Percentiles rank a stretch among this genome's conserved stretches.
Conservation (phyloP, 2,329 filamentous ascomycete species). For the Ustulina deusta region DNA sequence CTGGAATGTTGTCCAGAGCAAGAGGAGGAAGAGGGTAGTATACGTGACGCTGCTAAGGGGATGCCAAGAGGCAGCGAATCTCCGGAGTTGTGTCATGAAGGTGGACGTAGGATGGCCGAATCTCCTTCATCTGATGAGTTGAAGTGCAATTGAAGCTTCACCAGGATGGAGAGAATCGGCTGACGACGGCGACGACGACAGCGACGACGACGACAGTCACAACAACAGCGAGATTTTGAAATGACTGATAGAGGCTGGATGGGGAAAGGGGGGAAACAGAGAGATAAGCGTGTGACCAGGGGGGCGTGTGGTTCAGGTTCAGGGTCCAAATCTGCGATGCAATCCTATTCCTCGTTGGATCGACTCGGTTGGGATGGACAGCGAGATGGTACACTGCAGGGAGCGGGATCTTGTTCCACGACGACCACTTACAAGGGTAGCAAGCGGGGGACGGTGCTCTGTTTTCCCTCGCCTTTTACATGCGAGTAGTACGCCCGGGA, state of each 20-base stretch:
- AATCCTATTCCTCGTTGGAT: conserved; percentile 35
- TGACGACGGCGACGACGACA: conserved; percentile 27
- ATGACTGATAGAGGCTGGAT: conserved; percentile 32
- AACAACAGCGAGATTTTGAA: conserved; percentile 16
- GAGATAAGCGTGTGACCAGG: conserved; percentile 40
- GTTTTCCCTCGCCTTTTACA: not conserved
- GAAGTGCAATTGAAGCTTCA: conserved; percentile 33
- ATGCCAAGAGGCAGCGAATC: conserved; percentile 43
- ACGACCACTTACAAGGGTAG: conserved; percentile 8
- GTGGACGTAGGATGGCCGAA: conserved; percentile 21
- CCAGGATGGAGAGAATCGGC: conserved; percentile 30
- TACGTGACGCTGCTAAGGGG: conserved; percentile 42
- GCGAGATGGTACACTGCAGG: too few relatives aligned
- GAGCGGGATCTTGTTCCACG: conserved; percentile 31
- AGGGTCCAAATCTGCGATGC: conserved; percentile 39
- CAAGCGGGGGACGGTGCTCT: not conserved
- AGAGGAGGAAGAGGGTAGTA: conserved; percentile 39
- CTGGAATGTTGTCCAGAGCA: conserved; percentile 39
- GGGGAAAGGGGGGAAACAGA: conserved; percentile 34
- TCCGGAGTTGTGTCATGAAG: conserved; percentile 45
- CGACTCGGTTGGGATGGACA: conserved; percentile 27
- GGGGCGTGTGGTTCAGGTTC: conserved; percentile 40
- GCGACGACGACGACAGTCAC: conserved; percentile 8
- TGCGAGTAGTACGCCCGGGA: not conserved
- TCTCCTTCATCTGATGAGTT: conserved; percentile 39